Percentiles rank a stretch among this genome's conserved stretches.
Evolutionary conservation across 495 filamentous ascomycete genomes (phyloP).

Genomic region (Penicillium bovifimosum): DNA sequence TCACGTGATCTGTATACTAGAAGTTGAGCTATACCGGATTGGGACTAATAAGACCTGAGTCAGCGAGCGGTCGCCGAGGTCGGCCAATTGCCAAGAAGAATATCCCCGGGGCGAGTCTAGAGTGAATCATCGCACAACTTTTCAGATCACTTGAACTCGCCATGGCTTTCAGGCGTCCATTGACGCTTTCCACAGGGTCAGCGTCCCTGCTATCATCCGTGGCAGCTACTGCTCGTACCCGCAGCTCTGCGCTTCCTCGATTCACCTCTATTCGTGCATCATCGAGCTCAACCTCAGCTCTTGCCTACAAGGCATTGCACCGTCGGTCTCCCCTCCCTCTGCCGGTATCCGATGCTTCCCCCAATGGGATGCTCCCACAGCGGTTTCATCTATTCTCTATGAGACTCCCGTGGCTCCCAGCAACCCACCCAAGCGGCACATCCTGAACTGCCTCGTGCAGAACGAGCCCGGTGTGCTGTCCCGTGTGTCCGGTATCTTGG

Average conservation of each 20-base stretch:
- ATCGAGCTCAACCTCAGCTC: conserved; percentile 74
- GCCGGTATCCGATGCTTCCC: conserved; percentile 65
- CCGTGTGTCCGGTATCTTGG: conserved; percentile 92
- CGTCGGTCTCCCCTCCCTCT: conserved; percentile 77
- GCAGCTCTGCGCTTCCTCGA: conserved; percentile 32
- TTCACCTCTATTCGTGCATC: conserved; percentile 35
- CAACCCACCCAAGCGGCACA: conserved; percentile 83
- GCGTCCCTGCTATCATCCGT: conserved; percentile 33
- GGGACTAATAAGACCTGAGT: conserved; percentile 21
- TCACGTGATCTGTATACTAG: not conserved
- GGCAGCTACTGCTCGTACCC: conserved; percentile 27
- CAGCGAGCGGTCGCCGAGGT: conserved; percentile 34
- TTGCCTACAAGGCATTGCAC: conserved; percentile 97
- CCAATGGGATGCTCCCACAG: conserved; percentile 92
- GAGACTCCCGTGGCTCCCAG: conserved; percentile 84
- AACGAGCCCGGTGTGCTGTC: conserved; percentile 97
- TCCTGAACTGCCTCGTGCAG: conserved; percentile 97
- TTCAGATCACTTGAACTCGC: conserved; percentile 12
- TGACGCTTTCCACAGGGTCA: conserved; percentile 38
- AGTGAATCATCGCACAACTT: conserved; percentile 27
- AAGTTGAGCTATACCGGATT: conserved; percentile 1
- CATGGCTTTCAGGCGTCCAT: conserved; percentile 48
- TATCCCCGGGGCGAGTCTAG: conserved; percentile 18
- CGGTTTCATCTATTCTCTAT: conserved; percentile 97
- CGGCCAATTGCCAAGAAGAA: conserved; percentile 38